Evolutionary conservation across 768 basidiomycete species (phyloP).

Genomic region (Tremella yokohamensis): DNA sequence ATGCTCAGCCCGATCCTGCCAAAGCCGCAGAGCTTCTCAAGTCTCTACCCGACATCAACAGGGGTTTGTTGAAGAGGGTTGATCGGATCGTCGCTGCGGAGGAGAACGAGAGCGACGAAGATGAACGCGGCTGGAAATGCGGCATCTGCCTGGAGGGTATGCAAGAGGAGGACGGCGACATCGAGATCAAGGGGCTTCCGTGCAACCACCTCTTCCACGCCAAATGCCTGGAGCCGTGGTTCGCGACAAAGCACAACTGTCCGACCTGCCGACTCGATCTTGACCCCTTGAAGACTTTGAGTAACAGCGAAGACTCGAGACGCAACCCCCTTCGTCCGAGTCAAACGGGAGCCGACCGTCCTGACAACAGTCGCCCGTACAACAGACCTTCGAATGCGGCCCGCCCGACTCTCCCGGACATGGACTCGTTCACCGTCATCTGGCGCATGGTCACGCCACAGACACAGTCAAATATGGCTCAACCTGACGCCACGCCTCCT

Average conservation of each 20-base stretch:
- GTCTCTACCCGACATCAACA: conserved; percentile 27
- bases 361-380: conserved; percentile 23
- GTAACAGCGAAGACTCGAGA: conserved; percentile 1
- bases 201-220: conserved; percentile 45
- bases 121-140: conserved; percentile 42
- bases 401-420: not conserved
- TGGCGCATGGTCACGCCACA: conserved; percentile 3
- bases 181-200: conserved; percentile 36
- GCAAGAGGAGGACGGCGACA: conserved; percentile 11
- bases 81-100: conserved; percentile 34
- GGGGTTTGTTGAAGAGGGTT: conserved; percentile 23
- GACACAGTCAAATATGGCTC: too few species aligned
- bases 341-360: conserved; percentile 15
- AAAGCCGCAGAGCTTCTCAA: conserved; percentile 35
- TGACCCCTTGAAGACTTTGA: conserved; percentile 39
- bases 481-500: too few species aligned
- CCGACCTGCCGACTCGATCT: conserved; percentile 42
- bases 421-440: conserved; percentile 3
- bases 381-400: conserved; percentile 13
- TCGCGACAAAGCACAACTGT: conserved; percentile 34
- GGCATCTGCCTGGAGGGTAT: conserved; percentile 40
- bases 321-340: conserved; percentile 14
- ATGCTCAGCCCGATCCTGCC: conserved; percentile 28
- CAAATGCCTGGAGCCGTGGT: conserved; percentile 39
- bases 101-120: conserved; percentile 15